Conservation (phyloP, 176 grass and related monocot genomes). For the Oryza meyeriana region DNA sequence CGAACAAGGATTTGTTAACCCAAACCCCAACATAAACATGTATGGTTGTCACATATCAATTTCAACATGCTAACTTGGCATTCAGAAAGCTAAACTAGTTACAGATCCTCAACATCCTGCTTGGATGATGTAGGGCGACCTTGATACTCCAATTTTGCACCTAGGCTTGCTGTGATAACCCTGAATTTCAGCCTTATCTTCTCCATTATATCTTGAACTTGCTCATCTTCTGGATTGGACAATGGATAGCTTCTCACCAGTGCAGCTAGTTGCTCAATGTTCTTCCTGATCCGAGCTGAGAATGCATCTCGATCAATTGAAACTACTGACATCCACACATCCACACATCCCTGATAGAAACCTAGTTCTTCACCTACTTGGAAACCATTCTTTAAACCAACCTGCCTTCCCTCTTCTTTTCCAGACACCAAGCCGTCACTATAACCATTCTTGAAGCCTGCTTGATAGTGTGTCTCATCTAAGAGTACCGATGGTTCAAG, state of each 20-base stretch:
- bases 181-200: slow-evolving; percentile 72
- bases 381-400: slow-evolving; percentile 73
- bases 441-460: slow-evolving; percentile 71
- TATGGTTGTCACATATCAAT: not conserved
- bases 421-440: slow-evolving; percentile 55
- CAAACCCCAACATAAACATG: not conserved
- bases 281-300: slow-evolving; percentile 57
- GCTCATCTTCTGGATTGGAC: slow-evolving; percentile 61
- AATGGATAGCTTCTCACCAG: slow-evolving; percentile 53
- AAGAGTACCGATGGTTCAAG: slow-evolving; percentile 59
- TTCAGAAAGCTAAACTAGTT: slow-evolving; percentile 3
- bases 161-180: slow-evolving; percentile 62
- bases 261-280: slow-evolving; percentile 54
- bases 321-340: slow-evolving; percentile 57
- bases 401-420: slow-evolving; percentile 65
- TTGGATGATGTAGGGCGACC: slow-evolving; percentile 39
- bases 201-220: slow-evolving; percentile 60
- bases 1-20: not conserved
- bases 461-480: slow-evolving; percentile 64
- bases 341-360: slow-evolving; percentile 72
- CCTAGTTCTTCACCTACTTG: slow-evolving; percentile 74
- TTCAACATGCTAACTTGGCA: not conserved
- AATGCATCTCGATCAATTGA: slow-evolving; percentile 47
- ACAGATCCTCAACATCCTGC: slow-evolving; percentile 51
- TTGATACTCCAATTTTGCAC: slow-evolving; percentile 65